Base-by-base conservation (phyloP, 1,284 basidiomycete species). In the Tremellales sp. region DNA sequence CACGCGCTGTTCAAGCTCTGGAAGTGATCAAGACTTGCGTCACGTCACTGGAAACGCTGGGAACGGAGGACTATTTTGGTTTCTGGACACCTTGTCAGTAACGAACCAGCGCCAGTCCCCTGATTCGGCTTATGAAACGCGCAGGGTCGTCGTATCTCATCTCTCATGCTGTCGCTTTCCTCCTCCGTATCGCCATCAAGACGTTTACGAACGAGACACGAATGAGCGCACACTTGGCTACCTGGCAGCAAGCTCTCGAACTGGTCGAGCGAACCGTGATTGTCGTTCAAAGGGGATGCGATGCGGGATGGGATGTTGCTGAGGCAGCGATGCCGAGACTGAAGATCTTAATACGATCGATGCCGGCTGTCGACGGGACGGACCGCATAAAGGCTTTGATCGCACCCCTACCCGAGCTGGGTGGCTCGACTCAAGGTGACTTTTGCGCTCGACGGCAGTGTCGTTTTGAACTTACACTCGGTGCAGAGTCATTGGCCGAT, bases 71-170 rank as follows among this genome's bases (percentile, higher is more conserved):
- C 29, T 18, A 37, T n/a, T 8, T 33, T 5, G 24, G 40, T 6
- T 42, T 37, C 10, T 48, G 47, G 47, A 43, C 40, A 18, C 40
- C 47, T 8, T 48, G 47, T 48, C 12, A 48, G 47, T 43, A 4
- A 4, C 18, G 13, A 19, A 12, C 21, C 12, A 3, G 13, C 7
- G n/a, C 18, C n/a, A 9, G 21, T 19, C n/a, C 28, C 16, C 16
- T 16, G 14, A n/a, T n/a, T n/a, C n/a, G n/a, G n/a, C n/a, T n/a
- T n/a, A n/a, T n/a, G n/a, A n/a, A n/a, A n/a, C n/a, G n/a, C n/a
- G 0, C 14, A 49, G 47, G 42, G 18, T 49, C 42, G 3, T 43
- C 35, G 7, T 49, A 38, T 32, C 29, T 44, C 16, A 29, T 49
- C 14, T 12, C 40, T 9, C 42, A 44, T 39, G 47, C 28, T 14